Conservation (phyloP, 148 eudicot genomes). For the Amaranthus palmeri region DNA sequence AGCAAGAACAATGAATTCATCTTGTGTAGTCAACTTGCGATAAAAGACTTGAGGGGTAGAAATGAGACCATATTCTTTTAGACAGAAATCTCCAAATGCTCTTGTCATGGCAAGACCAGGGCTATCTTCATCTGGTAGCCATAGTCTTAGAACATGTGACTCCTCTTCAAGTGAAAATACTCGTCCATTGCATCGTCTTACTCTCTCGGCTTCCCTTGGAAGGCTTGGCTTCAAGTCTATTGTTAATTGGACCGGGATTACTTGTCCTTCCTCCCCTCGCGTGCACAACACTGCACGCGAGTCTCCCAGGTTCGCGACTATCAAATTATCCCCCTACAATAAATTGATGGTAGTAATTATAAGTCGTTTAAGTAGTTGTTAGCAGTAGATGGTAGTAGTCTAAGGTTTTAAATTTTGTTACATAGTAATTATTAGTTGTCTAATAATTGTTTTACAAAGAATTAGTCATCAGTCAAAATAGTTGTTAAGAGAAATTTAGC, state of each 20-base stretch:
- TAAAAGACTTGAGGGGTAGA: constrained; percentile 68
- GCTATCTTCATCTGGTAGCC: constrained; percentile 73
- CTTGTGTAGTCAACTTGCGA: constrained; percentile 50
- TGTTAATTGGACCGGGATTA: constrained; percentile 58
- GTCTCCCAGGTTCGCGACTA: constrained; percentile 81
- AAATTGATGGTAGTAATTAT: no score
- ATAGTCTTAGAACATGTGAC: constrained; percentile 58
- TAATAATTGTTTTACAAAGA: no score
- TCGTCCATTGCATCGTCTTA: constrained; percentile 53
- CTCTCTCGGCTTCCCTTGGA: constrained; percentile 56
- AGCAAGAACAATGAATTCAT: constrained; percentile 85
- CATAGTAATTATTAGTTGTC: no score
- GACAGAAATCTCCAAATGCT: constrained; percentile 91
- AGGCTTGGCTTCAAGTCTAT: constrained; percentile 80
- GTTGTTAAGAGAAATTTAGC: no score
- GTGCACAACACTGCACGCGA: constrained; percentile 80
- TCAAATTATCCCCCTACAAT: constrained; percentile 54
- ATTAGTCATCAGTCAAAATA: no score
- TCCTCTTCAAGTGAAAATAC: constrained; percentile 62
- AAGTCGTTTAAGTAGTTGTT: no score
- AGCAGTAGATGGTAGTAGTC: no score
- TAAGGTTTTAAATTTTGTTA: no score
- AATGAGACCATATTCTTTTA: constrained; percentile 83
- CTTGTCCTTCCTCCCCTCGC: constrained; percentile 45
- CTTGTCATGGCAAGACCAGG: constrained; percentile 96